Base-by-base conservation (phyloP, 1,139 yeast genomes). In the Candida dubliniensis region DNA sequence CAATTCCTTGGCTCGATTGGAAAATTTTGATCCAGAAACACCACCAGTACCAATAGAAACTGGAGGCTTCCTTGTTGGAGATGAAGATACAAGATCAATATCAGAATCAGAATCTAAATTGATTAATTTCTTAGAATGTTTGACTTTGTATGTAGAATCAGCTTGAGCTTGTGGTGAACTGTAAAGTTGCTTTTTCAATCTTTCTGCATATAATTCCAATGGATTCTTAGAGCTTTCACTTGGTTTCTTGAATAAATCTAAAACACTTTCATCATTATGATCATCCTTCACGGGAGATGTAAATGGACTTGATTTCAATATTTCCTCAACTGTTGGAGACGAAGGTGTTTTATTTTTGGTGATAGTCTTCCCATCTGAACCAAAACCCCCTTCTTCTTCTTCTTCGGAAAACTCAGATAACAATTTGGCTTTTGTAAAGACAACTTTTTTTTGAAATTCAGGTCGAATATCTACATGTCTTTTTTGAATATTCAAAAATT, bases 401-500 rank as follows among this genome's bases (percentile, higher is more conserved):
- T 61, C 71, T 37, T 66, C 62, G 9, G 66, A 60, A 45, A 70
- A 69, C 14, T 67, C 72, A 9, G 60, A 55, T 12, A 74, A 52
- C 40, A 74, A 66, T 36, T 56, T 59, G 24, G 63, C 60, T 38
- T 64, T 63, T 2, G 75, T 63, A 50, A 71, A 67, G 9, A 38
- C 44, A 1, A 60, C 54, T 34, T 60, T 60, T 30, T 54, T 60
- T 25, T 61, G 55, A 49, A 71, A 71, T 23, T 57, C 61, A 1
- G 76, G 74, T 44, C 66, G 60, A 33, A 69, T 67, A 43, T 56
- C 64, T 31, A 53, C 50, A 37, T 62, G 62, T 42, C 74, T 55
- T 47, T 71, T 74, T 52, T 69, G 71, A 10, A 63, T 57, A 45
- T 67, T 67, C 36, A 72, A 50, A 43, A 70, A 69, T 44, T 64